Evolutionary conservation across 352 stramenopile species (phyloP).

Genomic region (Peronospora farinosa): DNA sequence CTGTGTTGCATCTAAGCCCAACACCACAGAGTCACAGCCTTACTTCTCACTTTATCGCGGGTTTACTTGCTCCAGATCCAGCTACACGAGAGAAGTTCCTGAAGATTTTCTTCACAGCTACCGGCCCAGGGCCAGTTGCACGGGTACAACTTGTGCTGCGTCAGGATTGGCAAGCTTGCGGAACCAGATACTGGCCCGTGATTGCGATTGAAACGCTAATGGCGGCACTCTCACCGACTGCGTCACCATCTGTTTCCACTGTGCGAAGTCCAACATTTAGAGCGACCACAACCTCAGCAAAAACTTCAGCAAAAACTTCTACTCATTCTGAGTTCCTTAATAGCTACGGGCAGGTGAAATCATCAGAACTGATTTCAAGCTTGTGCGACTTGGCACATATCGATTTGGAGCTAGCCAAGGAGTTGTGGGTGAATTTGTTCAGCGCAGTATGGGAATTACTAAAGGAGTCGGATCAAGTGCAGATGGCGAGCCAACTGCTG

Average conservation of each 20-base stretch:
- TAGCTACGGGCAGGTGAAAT: constrained; percentile 26
- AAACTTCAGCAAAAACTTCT: constrained; percentile 6
- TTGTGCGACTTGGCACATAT: constrained; percentile 72
- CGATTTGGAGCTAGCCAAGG: constrained; percentile 77
- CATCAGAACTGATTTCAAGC: constrained; percentile 40
- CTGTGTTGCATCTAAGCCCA: constrained; percentile 64
- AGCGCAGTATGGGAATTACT: constrained; percentile 48
- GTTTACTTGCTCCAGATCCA: constrained; percentile 67
- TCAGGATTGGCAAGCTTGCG: constrained; percentile 84
- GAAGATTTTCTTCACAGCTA: constrained; percentile 50
- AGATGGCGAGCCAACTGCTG: constrained; percentile 54
- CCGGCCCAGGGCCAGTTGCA: constrained; percentile 36
- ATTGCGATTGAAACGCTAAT: constrained; percentile 74
- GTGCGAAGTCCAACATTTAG: neutral
- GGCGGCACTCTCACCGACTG: constrained; percentile 31
- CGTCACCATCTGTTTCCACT: constrained; percentile 14
- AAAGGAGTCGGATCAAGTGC: constrained; percentile 40
- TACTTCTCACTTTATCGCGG: constrained; percentile 73
- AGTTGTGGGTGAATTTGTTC: constrained; percentile 80
- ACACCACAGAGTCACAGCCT: constrained; percentile 56
- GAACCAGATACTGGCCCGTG: constrained; percentile 77
- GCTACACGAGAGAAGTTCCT: constrained; percentile 65
- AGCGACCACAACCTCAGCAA: neutral
- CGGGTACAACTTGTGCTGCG: constrained; percentile 65
- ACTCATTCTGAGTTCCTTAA: constrained; percentile 27